Evolutionary conservation across 2,329 filamentous ascomycete species (phyloP), one percentile per base, ranked within the genome.

Genomic region (Akanthomyces dipterigenus): DNA sequence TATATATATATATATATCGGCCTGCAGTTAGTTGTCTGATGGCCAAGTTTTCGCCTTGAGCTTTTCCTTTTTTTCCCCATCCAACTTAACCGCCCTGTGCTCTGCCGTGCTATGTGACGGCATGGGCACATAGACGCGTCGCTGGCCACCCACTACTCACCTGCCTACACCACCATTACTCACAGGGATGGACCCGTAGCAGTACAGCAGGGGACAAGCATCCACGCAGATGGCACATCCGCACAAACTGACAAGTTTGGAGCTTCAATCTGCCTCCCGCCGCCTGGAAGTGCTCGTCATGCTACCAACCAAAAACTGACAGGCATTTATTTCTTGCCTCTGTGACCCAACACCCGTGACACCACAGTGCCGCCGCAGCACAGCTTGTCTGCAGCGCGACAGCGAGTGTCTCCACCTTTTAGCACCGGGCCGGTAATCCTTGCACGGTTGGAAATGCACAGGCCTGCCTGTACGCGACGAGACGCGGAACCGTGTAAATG

Each of bases 401-500:
- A 5, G 12, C 22, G 6, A 34, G 18, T 7, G 46, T 20, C 22
- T 12, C 40, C 54, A 56, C 40, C 18, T 45, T 36, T 20, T n/a
- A 24, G 11, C 40, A 45, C 42, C 40, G n/a, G 28, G 42, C 51
- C 51, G 22, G 20, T n/a, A 18, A 22, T 22, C 51, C 22, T 11
- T 42, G 24, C 36, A 40, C 34, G 8, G 31, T 34, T 18, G 24
- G n/a, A 34, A n/a, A 31, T 22, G 26, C 28, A 51, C 49, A 40
- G 20, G 51, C 51, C 28, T 55, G 20, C 49, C 12, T 31, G 34
- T n/a, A 60, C 57, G 57, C 46, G 46, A 60, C 57, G 57, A 60
- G 57, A 60, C 57, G 57, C 57, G 57, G 48, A 9, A 53, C 48
- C 57, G 57, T 60, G 57, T 60, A 36, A 60, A 60, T 60, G 57